Evolutionary conservation across 352 stramenopile species (phyloP).

Genomic region (Pythium angustatum): DNA sequence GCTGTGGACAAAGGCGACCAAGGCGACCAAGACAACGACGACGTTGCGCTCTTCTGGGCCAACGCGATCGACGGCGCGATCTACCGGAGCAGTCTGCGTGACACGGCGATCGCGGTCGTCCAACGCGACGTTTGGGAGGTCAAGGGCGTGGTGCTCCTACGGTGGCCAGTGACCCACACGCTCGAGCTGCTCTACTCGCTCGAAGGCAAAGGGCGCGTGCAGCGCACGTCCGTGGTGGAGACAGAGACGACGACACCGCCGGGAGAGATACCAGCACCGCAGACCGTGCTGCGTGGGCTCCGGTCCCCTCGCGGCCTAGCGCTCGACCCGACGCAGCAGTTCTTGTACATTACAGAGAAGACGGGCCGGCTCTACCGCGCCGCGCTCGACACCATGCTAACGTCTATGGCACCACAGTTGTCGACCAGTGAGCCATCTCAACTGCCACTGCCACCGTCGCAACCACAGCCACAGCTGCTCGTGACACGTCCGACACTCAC

Average conservation of each 20-base stretch:
- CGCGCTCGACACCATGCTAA: neutral
- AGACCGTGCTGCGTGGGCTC: constrained; percentile 40
- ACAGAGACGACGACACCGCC: too few species aligned
- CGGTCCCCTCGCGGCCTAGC: constrained; percentile 53
- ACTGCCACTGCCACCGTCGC: too few species aligned
- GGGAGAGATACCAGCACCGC: neutral
- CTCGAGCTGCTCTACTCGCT: constrained; percentile 54
- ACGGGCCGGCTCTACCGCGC: constrained; percentile 55
- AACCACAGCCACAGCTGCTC: constrained; percentile 29
- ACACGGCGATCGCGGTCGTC: constrained; percentile 45
- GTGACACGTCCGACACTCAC: constrained; percentile 44
- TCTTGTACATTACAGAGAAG: constrained; percentile 73
- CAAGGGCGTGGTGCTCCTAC: constrained; percentile 41
- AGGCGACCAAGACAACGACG: too few species aligned
- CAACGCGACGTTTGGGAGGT: constrained; percentile 52
- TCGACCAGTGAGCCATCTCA: too few species aligned
- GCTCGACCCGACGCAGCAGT: constrained; percentile 34
- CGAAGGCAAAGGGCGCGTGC: constrained; percentile 59
- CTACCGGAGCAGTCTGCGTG: constrained; percentile 56
- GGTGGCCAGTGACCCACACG: neutral
- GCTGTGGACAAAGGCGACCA: too few species aligned
- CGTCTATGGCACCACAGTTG: neutral
- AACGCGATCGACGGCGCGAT: constrained; percentile 65
- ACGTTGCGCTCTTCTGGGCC: constrained; percentile 68
- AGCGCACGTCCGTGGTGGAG: constrained; percentile 23